Conservation (phyloP, 768 basidiomycete genomes). For the Chalciporus chontae region DNA sequence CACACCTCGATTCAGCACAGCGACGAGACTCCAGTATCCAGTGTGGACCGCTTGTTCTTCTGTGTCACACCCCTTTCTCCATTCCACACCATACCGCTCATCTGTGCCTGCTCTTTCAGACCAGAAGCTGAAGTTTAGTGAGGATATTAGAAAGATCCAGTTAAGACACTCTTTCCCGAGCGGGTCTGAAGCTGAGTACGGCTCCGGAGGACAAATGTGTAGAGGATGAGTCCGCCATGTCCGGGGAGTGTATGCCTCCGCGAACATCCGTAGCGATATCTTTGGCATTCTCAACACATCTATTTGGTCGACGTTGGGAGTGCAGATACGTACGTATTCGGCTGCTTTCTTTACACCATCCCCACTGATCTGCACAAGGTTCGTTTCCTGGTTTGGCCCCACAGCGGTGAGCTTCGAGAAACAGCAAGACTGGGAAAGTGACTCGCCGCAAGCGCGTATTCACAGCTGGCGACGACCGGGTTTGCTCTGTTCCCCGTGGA, state of each 20-base stretch:
- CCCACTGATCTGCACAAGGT: slow-evolving; percentile 56
- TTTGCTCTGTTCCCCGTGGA: slow-evolving; percentile 32
- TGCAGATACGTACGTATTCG: slow-evolving; percentile 46
- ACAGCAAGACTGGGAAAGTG: not conserved
- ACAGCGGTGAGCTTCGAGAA: not conserved
- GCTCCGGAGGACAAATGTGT: slow-evolving; percentile 70
- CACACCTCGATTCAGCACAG: slow-evolving; percentile 77
- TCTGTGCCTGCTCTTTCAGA: slow-evolving; percentile 57
- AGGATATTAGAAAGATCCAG: slow-evolving; percentile 88
- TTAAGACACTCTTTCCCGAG: slow-evolving; percentile 58
- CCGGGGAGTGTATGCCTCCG: slow-evolving; percentile 70
- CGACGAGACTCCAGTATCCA: slow-evolving; percentile 86
- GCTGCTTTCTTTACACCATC: slow-evolving; percentile 63
- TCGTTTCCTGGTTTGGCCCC: slow-evolving; percentile 43
- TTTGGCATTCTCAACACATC: slow-evolving; percentile 25
- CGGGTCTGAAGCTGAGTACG: slow-evolving; percentile 50
- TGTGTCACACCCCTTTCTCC: slow-evolving; percentile 67
- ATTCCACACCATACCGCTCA: slow-evolving; percentile 74
- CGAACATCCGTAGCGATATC: slow-evolving; percentile 58
- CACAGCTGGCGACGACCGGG: slow-evolving; percentile 57
- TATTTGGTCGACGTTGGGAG: slow-evolving; percentile 5
- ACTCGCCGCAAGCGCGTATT: slow-evolving; percentile 56
- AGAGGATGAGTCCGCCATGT: slow-evolving; percentile 70
- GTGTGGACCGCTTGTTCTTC: slow-evolving; percentile 55
- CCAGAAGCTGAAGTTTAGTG: slow-evolving; percentile 90